These are phyloP conservation scores for Sodiomyces alkalinus DNA, from an alignment of 2,329 filamentous ascomycete species.

Conservation along the genomic window DNA sequence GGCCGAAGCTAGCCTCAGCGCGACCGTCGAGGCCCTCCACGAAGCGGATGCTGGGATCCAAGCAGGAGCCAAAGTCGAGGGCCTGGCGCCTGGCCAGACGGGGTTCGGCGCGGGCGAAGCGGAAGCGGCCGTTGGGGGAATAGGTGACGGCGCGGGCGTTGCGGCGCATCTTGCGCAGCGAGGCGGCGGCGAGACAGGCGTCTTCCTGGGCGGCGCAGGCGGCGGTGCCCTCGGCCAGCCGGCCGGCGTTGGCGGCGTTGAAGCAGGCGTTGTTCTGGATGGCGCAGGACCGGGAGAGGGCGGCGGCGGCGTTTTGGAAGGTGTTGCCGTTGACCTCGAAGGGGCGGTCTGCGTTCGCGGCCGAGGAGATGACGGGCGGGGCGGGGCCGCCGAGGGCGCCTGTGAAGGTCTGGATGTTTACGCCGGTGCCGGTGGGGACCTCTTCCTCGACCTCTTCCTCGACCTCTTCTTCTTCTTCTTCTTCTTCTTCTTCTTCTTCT, in stretches of 20 bases:
- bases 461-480: conserved; percentile 1
- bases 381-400: conserved; percentile 25
- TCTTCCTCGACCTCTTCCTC: conserved; percentile 2
- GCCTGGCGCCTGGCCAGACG: conserved; percentile 4
- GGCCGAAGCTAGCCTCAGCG: conserved; percentile 25
- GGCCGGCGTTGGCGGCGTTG: conserved; percentile 30
- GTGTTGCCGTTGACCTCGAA: conserved; percentile 40
- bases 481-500: not conserved
- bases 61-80: conserved; percentile 29
- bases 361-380: conserved; percentile 23
- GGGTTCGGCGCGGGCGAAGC: conserved; percentile 9
- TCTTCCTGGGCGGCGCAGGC: conserved; percentile 29
- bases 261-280: conserved; percentile 36
- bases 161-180: conserved; percentile 6
- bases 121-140: conserved; percentile 4
- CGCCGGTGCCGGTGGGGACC: conserved; percentile 8
- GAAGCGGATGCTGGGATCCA: conserved; percentile 32
- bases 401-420: conserved; percentile 30
- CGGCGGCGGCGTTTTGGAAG: conserved; percentile 33
- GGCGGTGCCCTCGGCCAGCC: conserved; percentile 16
- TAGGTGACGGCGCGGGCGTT: conserved; percentile 2
- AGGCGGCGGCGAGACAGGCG: conserved; percentile 16
- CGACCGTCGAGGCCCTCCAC: conserved; percentile 32
- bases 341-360: conserved; percentile 17
- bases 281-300: conserved; percentile 31